Base-by-base conservation (phyloP, 768 basidiomycete species). In the Termitomyces sp. region DNA sequence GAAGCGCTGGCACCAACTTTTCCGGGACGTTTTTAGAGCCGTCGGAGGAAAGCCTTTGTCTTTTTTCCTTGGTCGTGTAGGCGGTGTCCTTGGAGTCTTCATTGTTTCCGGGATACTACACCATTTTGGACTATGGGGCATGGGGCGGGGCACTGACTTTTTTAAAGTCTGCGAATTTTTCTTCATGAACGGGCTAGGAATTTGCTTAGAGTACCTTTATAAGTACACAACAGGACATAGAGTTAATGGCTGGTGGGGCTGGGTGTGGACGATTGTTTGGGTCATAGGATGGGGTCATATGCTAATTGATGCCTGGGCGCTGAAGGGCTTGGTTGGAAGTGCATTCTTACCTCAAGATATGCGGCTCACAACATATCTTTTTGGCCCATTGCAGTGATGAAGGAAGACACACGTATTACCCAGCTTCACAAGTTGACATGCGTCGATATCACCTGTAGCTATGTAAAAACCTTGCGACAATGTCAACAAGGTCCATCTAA, bases 1-100 rank as follows among this genome's bases (percentile, higher is more conserved):
- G 4, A 68, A 61, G 57, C 71, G 79, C n/a, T 90, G 89, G 88
- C 88, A 90, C 63, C 87, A 88, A 64, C 60, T 83, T 5, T 86
- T 88, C 65, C 79, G 87, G 10, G 79, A 84, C 47, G 65, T 69
- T 40, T 88, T 89, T 64, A 69, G 86, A 44, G 69, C 67, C 13
- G 61, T 83, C n/a, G 87, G 86, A 13, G 72, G 73, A 10, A 72
- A 71, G 35, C 82, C 82, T 0, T 53, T 82, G 28, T 67, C 67
- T 30, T 65, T 64, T 53, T 61, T 82, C 4, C 64, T 82, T 30
- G 86, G 87, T 26, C 77, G 78, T 20, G 57, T 66, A 2, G 84
- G 83, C 5, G 70, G 67, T 4, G 71, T 88, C 9, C 57, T 89
- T 2, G 86, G 85, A 7, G 80, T 79, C 4, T 90, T 90, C 67